These are phyloP conservation scores for Cryptosporidium meleagridis DNA, from an alignment of 169 alveolate species.

Conservation along the genomic window DNA sequence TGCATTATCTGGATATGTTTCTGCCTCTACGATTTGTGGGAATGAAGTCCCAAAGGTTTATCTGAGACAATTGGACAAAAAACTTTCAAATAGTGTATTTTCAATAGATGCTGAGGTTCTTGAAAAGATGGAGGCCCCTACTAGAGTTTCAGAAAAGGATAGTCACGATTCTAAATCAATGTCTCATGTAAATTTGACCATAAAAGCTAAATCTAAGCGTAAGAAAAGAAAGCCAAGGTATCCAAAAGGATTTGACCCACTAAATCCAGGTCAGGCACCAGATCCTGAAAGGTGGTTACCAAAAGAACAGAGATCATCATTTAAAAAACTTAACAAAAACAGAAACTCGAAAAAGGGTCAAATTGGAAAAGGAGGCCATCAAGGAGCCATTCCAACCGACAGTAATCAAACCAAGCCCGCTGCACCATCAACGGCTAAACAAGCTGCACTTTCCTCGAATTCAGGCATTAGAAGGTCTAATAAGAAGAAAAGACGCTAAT, in stretches of 20 bases:
- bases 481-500: constrained; percentile 53
- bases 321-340: constrained; percentile 61
- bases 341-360: constrained; percentile 52
- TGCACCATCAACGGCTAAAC: constrained; percentile 54
- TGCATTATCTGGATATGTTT: constrained; percentile 46
- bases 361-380: constrained; percentile 40
- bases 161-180: neutral
- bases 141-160: neutral
- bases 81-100: constrained; percentile 28
- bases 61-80: constrained; percentile 34
- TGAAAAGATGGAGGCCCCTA: constrained; percentile 26
- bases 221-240: constrained; percentile 75
- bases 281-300: constrained; percentile 83
- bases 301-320: constrained; percentile 75
- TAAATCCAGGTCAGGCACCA: constrained; percentile 77
- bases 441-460: constrained; percentile 15
- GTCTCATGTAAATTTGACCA: neutral
- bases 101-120: constrained; percentile 58
- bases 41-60: neutral
- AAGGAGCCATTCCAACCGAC: constrained; percentile 33
- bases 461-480: constrained; percentile 2
- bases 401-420: neutral
- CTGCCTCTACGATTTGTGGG: constrained; percentile 5
- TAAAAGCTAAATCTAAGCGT: constrained; percentile 26
- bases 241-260: constrained; percentile 80